Base-by-base conservation (phyloP, 1,139 yeast genomes). In the Magnusiomyces magnusii region DNA sequence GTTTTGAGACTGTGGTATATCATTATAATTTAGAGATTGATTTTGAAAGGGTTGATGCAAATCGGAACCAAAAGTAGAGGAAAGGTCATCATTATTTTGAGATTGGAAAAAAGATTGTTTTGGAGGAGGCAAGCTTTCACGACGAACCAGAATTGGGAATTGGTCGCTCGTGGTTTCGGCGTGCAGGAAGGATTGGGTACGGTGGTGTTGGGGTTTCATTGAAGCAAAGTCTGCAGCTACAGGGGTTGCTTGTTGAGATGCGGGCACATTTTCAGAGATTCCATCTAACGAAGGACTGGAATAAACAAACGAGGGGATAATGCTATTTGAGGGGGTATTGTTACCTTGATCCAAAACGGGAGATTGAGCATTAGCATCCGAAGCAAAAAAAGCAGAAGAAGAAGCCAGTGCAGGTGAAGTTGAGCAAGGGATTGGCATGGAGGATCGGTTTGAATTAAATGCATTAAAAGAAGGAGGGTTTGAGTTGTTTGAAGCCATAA, bases 111-210 rank as follows among this genome's bases (percentile, higher is more conserved):
- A 23, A 5, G 24, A 17, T 21, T 47, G 50, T 19, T 47, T 21
- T 13, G 25, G 27, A 10, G 10, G 47, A 23, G 42, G 31, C 27
- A 41, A 34, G 63, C 59, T 72, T 70, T 64, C 75, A 64, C 66
- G 74, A 65, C 68, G 78, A 65, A 64, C 75, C 55, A 62, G 72
- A 66, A 67, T 76, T 64, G 73, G 80, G 66, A 63, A 78, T 68
- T 71, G 74, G 71, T 73, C 80, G 64, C 71, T 77, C 7, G 73
- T 72, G 13, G 74, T 71, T 58, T 70, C 73, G 31, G 67, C 72
- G 55, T 71, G 70, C 49, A 72, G 62, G 59, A 66, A 65, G 1
- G 68, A 64, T 10, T 65, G 62, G 50, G 57, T 51, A 23, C 64
- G 57, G 42, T 47, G 23, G 47, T 47, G 39, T 19, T 53, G 51